Percentiles rank a stretch among this genome's conserved stretches.
Conservation (phyloP, 345 rosid species). For the Hibiscus tridactylites region DNA sequence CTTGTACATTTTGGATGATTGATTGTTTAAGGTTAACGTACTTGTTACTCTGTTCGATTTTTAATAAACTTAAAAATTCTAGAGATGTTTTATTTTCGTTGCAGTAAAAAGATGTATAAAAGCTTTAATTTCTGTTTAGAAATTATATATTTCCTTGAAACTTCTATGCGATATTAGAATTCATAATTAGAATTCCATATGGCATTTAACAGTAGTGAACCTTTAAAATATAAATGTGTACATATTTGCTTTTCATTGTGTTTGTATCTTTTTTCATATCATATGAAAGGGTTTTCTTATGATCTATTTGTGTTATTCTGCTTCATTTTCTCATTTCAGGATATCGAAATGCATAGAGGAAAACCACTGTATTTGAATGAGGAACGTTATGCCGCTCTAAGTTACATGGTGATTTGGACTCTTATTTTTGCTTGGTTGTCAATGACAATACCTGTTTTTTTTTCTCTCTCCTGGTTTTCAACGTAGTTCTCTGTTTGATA, state of each 20-base stretch:
- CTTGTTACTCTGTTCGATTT: neutral
- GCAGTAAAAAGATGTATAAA: neutral
- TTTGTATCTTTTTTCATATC: neutral
- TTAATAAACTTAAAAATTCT: neutral
- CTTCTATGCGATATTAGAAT: neutral
- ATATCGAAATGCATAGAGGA: conserved; percentile 61
- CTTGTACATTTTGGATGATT: neutral
- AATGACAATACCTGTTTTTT: neutral
- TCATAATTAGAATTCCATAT: neutral
- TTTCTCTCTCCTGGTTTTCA: neutral
- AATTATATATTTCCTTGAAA: neutral
- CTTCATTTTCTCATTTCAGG: conserved; percentile 37
- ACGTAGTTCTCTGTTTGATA: conserved; percentile 10
- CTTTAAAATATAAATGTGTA: neutral
- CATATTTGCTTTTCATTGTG: neutral
- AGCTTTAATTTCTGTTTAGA: neutral
- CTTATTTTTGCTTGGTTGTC: neutral
- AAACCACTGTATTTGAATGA: conserved; percentile 80
- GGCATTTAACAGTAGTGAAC: neutral
- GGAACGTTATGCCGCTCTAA: conserved; percentile 85
- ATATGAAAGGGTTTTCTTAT: neutral
- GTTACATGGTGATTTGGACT: conserved; percentile 55
- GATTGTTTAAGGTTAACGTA: neutral
- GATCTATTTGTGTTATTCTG: neutral
- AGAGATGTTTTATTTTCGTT: neutral